phyloP scores from a whole-genome alignment of 1,284 basidiomycete species.

The Cystobasidiaceae sp. region DNA sequence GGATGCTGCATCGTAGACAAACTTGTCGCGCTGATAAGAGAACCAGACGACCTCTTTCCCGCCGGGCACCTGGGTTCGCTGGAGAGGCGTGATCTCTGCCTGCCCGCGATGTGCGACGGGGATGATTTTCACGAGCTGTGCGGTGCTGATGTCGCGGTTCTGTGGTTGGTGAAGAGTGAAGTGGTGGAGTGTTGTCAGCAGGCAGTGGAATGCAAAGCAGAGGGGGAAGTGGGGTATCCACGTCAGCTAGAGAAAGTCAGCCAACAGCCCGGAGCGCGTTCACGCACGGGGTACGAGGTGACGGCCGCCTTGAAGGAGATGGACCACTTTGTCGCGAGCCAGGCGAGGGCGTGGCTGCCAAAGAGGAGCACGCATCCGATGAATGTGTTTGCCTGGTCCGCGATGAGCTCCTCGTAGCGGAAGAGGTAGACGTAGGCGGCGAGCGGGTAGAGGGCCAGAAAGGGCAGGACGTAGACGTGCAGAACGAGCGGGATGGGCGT shows the following conservation, averaged over 20 bases:
- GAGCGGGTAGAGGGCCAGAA: constrained; percentile 47
- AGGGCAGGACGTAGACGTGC: constrained; percentile 47
- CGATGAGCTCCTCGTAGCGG: constrained; percentile 38
- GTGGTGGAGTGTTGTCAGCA: not conserved
- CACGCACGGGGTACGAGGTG: constrained; percentile 57
- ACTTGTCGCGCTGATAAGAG: constrained; percentile 93
- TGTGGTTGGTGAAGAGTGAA: not conserved
- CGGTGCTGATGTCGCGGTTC: constrained; percentile 62
- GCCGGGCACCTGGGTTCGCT: constrained; percentile 46
- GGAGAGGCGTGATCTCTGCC: constrained; percentile 81
- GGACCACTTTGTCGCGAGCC: constrained; percentile 87
- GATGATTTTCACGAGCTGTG: constrained; percentile 75
- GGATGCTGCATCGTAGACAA: constrained; percentile 61
- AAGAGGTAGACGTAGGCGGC: constrained; percentile 74
- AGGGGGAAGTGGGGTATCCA: not conserved
- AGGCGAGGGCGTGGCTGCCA: constrained; percentile 84
- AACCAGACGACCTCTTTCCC: constrained; percentile 67
- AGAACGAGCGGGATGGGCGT: constrained; percentile 5
- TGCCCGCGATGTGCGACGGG: constrained; percentile 81
- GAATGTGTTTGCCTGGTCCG: constrained; percentile 61
- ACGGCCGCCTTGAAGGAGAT: constrained; percentile 70
- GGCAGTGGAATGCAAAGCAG: no score
- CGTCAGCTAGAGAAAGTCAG: no score
- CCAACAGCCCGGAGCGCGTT: constrained; percentile 34
- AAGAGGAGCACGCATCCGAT: constrained; percentile 80